Base-by-base conservation (phyloP, 352 stramenopile species). In the Phytopythium ostracodes region DNA sequence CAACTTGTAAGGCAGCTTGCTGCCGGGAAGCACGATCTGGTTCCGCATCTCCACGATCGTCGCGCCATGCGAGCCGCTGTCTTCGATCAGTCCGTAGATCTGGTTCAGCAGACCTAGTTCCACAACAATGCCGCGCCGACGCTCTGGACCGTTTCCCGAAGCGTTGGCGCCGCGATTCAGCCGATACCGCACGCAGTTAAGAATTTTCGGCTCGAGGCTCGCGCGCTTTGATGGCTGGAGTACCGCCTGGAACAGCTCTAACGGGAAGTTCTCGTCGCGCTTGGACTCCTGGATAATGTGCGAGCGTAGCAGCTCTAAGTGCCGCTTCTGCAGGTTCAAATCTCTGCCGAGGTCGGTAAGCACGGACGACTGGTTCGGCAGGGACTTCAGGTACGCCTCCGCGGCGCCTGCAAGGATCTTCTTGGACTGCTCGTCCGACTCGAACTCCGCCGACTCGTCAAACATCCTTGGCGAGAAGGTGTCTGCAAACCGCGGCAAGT, bases 111-210 rank as follows among this genome's bases (percentile, higher is more conserved):
- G 58, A 0, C 84, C 84, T 7, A 86, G 56, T 62, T 92, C 84
- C n/a, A 89, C 29, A n/a, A 72, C 56, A 50, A 94, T 85, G 4
- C 84, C 82, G 1, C 73, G 64, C 17, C 59, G 36, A 44, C 51
- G 64, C 38, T 49, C 47, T 63, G 40, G 0, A 20, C n/a, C 53
- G 22, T 56, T 64, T 3, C 24, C 31, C 14, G 40, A 64, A 43
- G 56, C 53, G n/a, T 51, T 59, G n/a, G 12, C 0, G 14, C 4
- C 53, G n/a, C 62, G 59, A 5, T 64, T 59, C 14, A 72, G 64
- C 56, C 81, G 84, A 64, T 91, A 92, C 18, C 83, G 79, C 50
- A 94, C 77, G 42, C 84, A 94, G 64, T 92, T 92, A 14, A 94
- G 65, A 59, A 91, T 90, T 57, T 89, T 91, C 4, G 84, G 79